phyloP scores from a whole-genome alignment of 148 eudicot species.

The Diospyros kaki region DNA sequence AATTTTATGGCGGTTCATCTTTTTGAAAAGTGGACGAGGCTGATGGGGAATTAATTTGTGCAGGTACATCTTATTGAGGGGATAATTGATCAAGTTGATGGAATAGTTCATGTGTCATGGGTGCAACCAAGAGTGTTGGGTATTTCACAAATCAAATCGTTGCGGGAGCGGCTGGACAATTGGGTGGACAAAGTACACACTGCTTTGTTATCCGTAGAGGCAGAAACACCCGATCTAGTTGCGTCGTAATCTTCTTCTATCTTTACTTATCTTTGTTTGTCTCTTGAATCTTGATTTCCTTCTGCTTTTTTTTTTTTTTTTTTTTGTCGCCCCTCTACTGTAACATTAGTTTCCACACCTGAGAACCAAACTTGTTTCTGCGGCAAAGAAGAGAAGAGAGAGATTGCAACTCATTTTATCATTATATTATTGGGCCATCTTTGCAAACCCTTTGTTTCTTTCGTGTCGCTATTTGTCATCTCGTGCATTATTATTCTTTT shows the following conservation, averaged over 20 bases:
- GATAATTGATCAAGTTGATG: constrained; percentile 90
- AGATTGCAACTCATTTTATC: too few relatives aligned
- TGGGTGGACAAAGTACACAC: constrained; percentile 90
- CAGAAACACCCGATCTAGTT: constrained; percentile 89
- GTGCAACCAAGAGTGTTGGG: constrained; percentile 96
- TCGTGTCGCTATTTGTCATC: not conserved
- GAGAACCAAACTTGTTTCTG: constrained; percentile 7
- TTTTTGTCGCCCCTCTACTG: constrained; percentile 1
- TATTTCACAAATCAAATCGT: constrained; percentile 62
- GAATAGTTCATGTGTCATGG: constrained; percentile 89
- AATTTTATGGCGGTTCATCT: too few relatives aligned
- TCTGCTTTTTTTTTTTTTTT: not conserved
- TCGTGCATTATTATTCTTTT: constrained; percentile 7
- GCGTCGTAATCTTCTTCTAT: constrained; percentile 33
- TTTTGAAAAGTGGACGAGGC: too few relatives aligned
- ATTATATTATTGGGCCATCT: constrained; percentile 3
- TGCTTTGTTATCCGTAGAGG: constrained; percentile 81
- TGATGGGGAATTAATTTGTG: constrained; percentile 1
- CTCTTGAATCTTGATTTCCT: too few relatives aligned
- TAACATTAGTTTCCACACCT: constrained; percentile 15
- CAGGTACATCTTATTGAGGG: constrained; percentile 98
- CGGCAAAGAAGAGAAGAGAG: constrained; percentile 11
- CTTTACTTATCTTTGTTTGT: too few relatives aligned
- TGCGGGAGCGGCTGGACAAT: constrained; percentile 70
- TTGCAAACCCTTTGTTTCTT: constrained; percentile 10